Conservation (phyloP, 192 early-diverging fungal species). For the Backusella psychrophila region DNA sequence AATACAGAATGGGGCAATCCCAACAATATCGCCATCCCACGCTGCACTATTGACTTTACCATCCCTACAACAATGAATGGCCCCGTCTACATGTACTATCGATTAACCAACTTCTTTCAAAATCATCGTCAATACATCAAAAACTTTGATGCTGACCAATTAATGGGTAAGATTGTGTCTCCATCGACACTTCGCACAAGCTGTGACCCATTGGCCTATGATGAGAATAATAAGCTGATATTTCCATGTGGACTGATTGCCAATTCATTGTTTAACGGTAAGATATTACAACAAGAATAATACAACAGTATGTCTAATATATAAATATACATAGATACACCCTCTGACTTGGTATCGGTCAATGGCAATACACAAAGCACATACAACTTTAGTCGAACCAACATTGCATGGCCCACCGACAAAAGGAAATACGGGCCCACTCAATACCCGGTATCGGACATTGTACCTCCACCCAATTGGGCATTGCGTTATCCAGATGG, state of each 20-base stretch:
- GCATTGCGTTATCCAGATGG: conserved; percentile 55
- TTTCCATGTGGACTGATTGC: conserved; percentile 95
- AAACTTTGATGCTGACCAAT: conserved; percentile 72
- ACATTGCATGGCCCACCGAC: conserved; percentile 88
- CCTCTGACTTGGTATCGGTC: conserved; percentile 19
- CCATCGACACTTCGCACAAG: conserved; percentile 28
- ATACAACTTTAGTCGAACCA: conserved; percentile 58
- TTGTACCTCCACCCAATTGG: conserved; percentile 92
- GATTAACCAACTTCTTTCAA: conserved; percentile 95
- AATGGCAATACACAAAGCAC: conserved; percentile 4
- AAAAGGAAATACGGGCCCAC: conserved; percentile 66
- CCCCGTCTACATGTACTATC: conserved; percentile 90
- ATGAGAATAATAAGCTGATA: conserved; percentile 42
- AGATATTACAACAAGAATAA: conserved; percentile 1
- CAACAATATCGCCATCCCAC: conserved; percentile 24
- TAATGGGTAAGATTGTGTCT: conserved; percentile 53
- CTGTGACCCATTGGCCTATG: conserved; percentile 35
- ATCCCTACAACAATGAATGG: conserved; percentile 63
- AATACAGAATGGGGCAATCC: conserved; percentile 15
- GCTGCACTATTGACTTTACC: conserved; percentile 71
- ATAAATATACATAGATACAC: conserved; percentile 16
- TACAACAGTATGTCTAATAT: neutral
- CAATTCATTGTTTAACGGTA: conserved; percentile 86
- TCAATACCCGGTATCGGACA: conserved; percentile 48
- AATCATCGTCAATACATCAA: conserved; percentile 90